Conservation (phyloP, 1,284 basidiomycete genomes). For the Ceratobasidium sp. region DNA sequence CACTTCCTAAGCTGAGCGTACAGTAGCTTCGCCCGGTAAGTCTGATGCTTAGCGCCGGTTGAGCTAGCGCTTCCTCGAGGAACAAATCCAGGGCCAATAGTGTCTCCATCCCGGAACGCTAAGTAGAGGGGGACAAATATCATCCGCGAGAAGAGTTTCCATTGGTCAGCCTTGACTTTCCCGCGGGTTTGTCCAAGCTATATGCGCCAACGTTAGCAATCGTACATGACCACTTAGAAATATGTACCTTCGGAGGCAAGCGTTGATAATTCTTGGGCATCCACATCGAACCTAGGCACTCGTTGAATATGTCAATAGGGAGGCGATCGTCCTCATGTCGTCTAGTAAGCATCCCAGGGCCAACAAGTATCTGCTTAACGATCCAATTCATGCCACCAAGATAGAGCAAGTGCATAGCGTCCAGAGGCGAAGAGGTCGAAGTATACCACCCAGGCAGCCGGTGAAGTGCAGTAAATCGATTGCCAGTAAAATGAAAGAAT, state of each 20-base stretch:
- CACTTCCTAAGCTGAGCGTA: neutral
- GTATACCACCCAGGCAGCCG: neutral
- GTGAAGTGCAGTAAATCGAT: neutral
- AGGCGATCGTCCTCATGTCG: too few species aligned
- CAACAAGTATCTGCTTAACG: neutral
- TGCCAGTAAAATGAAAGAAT: too few species aligned
- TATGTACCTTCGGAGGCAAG: neutral
- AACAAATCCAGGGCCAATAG: neutral
- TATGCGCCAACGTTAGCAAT: too few species aligned
- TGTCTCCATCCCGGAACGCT: neutral
- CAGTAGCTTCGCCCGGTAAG: too few species aligned
- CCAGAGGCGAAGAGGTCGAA: neutral
- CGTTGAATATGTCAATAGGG: neutral
- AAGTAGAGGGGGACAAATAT: neutral
- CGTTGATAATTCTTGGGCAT: neutral
- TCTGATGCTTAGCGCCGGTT: neutral
- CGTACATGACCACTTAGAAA: too few species aligned
- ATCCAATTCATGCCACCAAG: conserved; percentile 31
- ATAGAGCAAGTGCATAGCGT: neutral
- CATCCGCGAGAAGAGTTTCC: neutral
- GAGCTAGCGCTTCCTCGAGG: neutral
- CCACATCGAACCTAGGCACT: neutral
- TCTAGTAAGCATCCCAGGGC: neutral
- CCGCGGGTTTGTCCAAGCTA: neutral
- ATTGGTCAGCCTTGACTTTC: neutral